A percentile compares a stretch with the other conserved stretches of the same genome.
phyloP scores from a whole-genome alignment of 768 basidiomycete species.

The Hemileccinum rubropunctum region DNA sequence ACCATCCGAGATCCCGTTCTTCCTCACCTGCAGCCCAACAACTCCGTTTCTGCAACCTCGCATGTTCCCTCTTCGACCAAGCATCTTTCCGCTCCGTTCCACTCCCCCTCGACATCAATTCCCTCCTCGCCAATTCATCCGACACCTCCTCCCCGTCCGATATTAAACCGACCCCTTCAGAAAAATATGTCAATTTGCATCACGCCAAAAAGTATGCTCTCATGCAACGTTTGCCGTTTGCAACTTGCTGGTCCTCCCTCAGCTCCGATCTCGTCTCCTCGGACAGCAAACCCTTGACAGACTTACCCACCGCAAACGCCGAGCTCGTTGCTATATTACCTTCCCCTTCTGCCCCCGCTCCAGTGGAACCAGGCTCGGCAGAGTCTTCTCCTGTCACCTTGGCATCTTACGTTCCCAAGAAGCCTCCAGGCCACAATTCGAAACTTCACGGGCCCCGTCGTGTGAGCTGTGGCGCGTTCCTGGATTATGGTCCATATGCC shows the following conservation, averaged over 20 bases:
- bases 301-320: conserved; percentile 61
- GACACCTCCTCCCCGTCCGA: conserved; percentile 23
- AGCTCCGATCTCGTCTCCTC: conserved; percentile 42
- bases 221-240: conserved; percentile 73
- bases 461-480: conserved; percentile 62
- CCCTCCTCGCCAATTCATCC: conserved; percentile 36
- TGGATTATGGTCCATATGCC: conserved; percentile 75
- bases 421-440: conserved; percentile 39
- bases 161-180: conserved; percentile 20
- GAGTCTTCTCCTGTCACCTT: conserved; percentile 42
- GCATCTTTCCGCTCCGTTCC: conserved; percentile 50
- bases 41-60: conserved; percentile 70
- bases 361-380: conserved; percentile 29
- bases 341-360: conserved; percentile 40
- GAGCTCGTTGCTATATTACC: conserved; percentile 77
- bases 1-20: conserved; percentile 59
- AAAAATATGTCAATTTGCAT: conserved; percentile 28
- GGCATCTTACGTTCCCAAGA: conserved; percentile 52
- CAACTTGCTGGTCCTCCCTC: conserved; percentile 78
- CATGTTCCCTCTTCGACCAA: conserved; percentile 68
- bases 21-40: conserved; percentile 68
- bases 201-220: conserved; percentile 65
- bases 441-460: conserved; percentile 49
- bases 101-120: conserved; percentile 45
- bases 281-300: conserved; percentile 42